phyloP scores from a whole-genome alignment of 257 asterid species.

The Solanum habrochaites region DNA sequence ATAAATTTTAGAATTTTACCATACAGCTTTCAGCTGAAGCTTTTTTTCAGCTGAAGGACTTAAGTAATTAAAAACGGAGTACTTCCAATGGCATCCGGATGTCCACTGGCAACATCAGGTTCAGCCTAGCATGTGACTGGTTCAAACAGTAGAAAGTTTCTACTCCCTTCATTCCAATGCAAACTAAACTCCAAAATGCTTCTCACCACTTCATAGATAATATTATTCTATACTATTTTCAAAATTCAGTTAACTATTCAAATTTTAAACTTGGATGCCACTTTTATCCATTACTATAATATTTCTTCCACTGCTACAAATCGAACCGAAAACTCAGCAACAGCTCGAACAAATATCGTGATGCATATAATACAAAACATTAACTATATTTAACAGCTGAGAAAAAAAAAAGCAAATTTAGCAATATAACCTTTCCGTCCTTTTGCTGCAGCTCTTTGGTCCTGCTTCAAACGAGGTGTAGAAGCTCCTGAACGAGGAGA shows the following conservation, averaged over 20 bases:
- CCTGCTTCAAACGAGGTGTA: constrained; percentile 37
- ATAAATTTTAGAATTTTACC: background rate
- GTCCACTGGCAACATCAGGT: background rate
- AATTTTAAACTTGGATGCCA: background rate
- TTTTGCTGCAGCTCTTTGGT: constrained; percentile 24
- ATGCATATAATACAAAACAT: background rate
- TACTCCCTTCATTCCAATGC: background rate
- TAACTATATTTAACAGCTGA: background rate
- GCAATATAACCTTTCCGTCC: constrained; percentile 13
- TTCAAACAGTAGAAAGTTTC: background rate
- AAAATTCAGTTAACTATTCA: background rate
- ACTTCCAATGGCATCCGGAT: background rate
- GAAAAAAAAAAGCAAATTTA: background rate
- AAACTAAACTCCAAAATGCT: background rate
- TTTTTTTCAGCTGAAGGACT: background rate
- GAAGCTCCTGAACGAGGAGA: constrained; percentile 36
- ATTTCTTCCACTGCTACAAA: background rate
- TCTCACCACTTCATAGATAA: background rate
- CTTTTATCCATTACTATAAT: background rate
- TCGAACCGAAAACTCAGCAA: background rate
- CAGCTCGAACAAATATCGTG: background rate
- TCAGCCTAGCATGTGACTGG: background rate
- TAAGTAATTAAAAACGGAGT: background rate
- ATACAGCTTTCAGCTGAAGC: background rate
- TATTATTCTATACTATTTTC: background rate